phyloP scores from a whole-genome alignment of 2,329 filamentous ascomycete genomes.

The Trichoderma guizhouense region DNA sequence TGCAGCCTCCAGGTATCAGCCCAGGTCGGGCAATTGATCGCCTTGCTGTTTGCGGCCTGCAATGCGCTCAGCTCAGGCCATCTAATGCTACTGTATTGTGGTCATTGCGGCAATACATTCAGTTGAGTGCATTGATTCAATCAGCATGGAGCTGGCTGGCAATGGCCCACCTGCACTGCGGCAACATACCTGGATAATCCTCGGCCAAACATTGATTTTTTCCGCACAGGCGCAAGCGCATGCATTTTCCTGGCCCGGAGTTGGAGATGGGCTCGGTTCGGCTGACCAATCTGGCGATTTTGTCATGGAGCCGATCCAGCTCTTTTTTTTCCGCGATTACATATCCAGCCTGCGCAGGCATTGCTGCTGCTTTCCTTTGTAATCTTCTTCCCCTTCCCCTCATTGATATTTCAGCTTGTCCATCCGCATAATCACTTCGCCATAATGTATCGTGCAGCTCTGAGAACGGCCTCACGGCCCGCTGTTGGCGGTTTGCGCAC shows the following conservation, averaged over 20 bases:
- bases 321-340: constrained; percentile 15
- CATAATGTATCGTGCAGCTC: constrained; percentile 52
- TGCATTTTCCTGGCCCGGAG: not conserved
- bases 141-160: not conserved
- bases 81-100: not conserved
- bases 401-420: constrained; percentile 9
- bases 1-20: not conserved
- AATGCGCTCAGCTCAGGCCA: not conserved
- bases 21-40: not conserved
- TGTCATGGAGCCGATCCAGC: constrained; percentile 5
- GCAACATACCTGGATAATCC: not conserved
- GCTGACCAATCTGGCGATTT: constrained; percentile 21
- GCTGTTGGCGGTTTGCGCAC: constrained; percentile 42
- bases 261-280: constrained; percentile 8
- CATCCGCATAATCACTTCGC: not conserved
- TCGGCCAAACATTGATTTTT: constrained; percentile 2
- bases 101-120: not conserved
- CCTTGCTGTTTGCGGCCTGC: not conserved
- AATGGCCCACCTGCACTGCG: not conserved
- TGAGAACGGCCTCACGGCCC: constrained; percentile 47
- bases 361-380: not conserved
- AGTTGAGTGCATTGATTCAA: not conserved
- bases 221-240: not conserved
- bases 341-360: constrained; percentile 2
- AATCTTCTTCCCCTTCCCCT: not conserved